Conservation (phyloP, 352 stramenopile genomes). For the Aphanomyces stellatus region DNA sequence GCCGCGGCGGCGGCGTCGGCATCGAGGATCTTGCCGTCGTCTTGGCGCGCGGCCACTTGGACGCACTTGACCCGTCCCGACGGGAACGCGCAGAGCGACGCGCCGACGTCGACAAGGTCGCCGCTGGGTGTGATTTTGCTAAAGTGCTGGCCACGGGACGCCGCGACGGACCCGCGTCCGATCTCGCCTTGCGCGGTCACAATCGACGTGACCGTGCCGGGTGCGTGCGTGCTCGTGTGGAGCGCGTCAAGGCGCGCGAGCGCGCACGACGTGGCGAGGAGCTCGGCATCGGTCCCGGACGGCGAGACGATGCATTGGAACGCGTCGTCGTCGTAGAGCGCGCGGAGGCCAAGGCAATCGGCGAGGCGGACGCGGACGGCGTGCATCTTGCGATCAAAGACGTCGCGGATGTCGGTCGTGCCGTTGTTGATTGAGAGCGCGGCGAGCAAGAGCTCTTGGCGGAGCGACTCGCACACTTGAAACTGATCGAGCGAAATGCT, state of each 20-base stretch:
- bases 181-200: slow-evolving; percentile 79
- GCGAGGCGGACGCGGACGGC: slow-evolving; percentile 46
- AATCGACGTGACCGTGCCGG: slow-evolving; percentile 68
- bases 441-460: slow-evolving; percentile 67
- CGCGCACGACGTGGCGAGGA: slow-evolving; percentile 62
- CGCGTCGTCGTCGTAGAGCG: slow-evolving; percentile 41
- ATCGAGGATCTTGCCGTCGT: slow-evolving; percentile 45
- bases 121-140: slow-evolving; percentile 70
- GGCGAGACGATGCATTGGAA: slow-evolving; percentile 64
- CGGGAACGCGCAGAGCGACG: slow-evolving; percentile 49
- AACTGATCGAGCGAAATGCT: slow-evolving; percentile 63
- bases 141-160: slow-evolving; percentile 71
- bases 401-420: slow-evolving; percentile 48
- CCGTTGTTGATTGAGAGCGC: slow-evolving; percentile 76
- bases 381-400: slow-evolving; percentile 64
- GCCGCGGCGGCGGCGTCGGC: slow-evolving; percentile 37
- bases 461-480: slow-evolving; percentile 48
- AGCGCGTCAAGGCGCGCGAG: slow-evolving; percentile 51
- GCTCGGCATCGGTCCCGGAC: slow-evolving; percentile 80
- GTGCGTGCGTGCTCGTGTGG: slow-evolving; percentile 28
- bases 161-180: slow-evolving; percentile 63
- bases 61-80: slow-evolving; percentile 53
- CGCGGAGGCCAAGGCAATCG: slow-evolving; percentile 38
- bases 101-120: slow-evolving; percentile 31
- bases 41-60: slow-evolving; percentile 47